Evolutionary conservation across 2,329 filamentous ascomycete species (phyloP), one percentile per base, ranked within the genome.

Genomic region (Tolypocladium endophyticum): DNA sequence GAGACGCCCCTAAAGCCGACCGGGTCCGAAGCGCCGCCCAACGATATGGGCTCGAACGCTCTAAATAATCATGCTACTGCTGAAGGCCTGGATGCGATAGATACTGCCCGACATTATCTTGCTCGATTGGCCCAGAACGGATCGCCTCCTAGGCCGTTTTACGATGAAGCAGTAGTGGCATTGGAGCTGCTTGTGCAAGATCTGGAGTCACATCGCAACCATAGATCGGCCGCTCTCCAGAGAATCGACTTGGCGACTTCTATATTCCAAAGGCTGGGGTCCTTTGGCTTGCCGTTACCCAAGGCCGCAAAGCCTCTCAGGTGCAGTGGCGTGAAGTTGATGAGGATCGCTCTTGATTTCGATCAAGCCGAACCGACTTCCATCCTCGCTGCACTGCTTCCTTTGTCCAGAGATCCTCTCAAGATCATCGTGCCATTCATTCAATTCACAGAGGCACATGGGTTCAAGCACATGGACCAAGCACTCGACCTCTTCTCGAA

Each of bases 241-340:
- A 56, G n/a, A 38, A 12, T 65, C 7, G 55, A 59, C 28, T 33
- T 56, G 2, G 67, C 65, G 14, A 61, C 62, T 28, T 25, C 45
- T 8, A 54, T 67, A 9, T 58, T 72, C 16, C 45, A 63, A 41
- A 58, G 25, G 7, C 28, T 71, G 41, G 59, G 62, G 12, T 60
- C 54, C 20, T 59, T 63, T 39, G 60, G 64, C 14, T 54, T 35
- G 3, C 33, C 64, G 45, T 64, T 61, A 14, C 58, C 62, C 4
- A 55, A 61, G 38, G 36, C 59, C 23, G 57, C 58, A 30, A 57
- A 52, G 20, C 23, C 36, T 11, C 33, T 66, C 25, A 59, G 64
- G 56, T 62, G 62, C 47, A 61, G 63, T 57, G 66, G 66, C 18
- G 58, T 67, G 47, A 57, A 64, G 33, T 55, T 75, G 55, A 64